Conservation (phyloP, 495 filamentous ascomycete genomes). For the Tricharina praecox region DNA sequence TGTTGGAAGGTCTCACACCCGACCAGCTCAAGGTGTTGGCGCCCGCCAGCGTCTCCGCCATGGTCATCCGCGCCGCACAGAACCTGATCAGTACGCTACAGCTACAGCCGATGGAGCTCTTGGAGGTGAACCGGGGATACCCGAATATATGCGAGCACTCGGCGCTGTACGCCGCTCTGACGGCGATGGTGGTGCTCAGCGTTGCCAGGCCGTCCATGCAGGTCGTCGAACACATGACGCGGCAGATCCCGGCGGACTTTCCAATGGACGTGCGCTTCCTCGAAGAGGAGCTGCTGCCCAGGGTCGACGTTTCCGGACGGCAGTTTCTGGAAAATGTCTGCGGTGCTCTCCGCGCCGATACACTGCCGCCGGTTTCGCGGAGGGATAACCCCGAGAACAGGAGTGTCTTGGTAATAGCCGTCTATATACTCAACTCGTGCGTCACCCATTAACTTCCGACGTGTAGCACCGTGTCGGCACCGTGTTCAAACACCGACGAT, state of each 20-base stretch:
- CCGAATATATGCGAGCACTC: constrained; percentile 18
- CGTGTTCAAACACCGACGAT: constrained; percentile 67
- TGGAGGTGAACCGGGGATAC: constrained; percentile 28
- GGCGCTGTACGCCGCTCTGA: constrained; percentile 20
- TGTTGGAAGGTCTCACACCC: not conserved
- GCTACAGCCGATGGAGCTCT: constrained; percentile 33
- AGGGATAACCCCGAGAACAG: constrained; percentile 30
- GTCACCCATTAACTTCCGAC: too few species aligned
- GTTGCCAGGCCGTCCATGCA: constrained; percentile 8
- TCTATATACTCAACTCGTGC: too few species aligned
- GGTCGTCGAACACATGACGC: constrained; percentile 14
- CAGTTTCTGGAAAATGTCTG: constrained; percentile 22
- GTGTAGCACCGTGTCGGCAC: constrained; percentile 67
- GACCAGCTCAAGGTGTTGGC: not conserved
- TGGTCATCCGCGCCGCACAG: constrained; percentile 57
- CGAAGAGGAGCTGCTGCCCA: constrained; percentile 18
- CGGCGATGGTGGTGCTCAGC: constrained; percentile 14
- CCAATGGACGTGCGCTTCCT: constrained; percentile 26
- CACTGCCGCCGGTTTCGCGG: constrained; percentile 38
- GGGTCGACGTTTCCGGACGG: constrained; percentile 16
- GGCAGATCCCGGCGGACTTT: constrained; percentile 26
- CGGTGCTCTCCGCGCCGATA: constrained; percentile 44
- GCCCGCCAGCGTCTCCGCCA: constrained; percentile 37
- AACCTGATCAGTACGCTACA: constrained; percentile 45
- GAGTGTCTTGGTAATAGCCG: constrained; percentile 14